Conservation (phyloP, 768 basidiomycete genomes). For the Lactarius tabidus region DNA sequence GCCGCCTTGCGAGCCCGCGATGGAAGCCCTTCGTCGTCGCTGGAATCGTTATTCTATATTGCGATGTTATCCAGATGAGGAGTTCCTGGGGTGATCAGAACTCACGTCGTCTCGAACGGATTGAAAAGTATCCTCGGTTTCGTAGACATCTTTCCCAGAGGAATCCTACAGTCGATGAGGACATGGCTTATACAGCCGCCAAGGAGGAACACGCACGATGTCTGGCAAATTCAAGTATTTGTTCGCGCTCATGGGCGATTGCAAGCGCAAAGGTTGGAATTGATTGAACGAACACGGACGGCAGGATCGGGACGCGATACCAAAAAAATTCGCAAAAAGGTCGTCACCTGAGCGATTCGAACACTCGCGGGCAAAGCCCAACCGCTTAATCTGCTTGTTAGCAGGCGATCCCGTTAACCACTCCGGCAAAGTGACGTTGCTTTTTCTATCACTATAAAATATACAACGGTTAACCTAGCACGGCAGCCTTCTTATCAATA, state of each 20-base stretch:
- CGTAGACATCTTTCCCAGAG: conserved; percentile 80
- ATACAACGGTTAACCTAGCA: not conserved
- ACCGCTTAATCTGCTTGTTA: conserved; percentile 32
- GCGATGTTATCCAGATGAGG: not conserved
- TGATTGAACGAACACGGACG: not conserved
- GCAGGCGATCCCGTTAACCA: conserved; percentile 69
- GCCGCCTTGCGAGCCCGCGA: conserved; percentile 39
- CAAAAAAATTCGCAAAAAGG: conserved; percentile 10
- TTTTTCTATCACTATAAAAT: fast-evolving
- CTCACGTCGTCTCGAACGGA: conserved; percentile 49
- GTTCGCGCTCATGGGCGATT: conserved; percentile 33
- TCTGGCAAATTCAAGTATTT: conserved; percentile 92
- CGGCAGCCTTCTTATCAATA: not conserved
- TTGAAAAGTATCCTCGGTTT: conserved; percentile 77
- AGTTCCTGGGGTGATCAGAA: conserved; percentile 12
- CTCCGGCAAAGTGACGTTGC: conserved; percentile 82
- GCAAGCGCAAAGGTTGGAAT: not conserved
- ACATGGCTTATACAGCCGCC: not conserved
- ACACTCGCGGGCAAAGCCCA: conserved; percentile 35
- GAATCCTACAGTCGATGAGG: conserved; percentile 57
- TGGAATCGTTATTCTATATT: conserved; percentile 51
- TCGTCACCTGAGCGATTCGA: conserved; percentile 35
- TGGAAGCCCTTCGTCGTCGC: conserved; percentile 58
- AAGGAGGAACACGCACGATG: conserved; percentile 60
- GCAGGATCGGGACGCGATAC: not conserved